Evolutionary conservation across 768 basidiomycete genomes (phyloP), one percentile per base, ranked within the genome.

Genomic region (Lentinula detonsa): DNA sequence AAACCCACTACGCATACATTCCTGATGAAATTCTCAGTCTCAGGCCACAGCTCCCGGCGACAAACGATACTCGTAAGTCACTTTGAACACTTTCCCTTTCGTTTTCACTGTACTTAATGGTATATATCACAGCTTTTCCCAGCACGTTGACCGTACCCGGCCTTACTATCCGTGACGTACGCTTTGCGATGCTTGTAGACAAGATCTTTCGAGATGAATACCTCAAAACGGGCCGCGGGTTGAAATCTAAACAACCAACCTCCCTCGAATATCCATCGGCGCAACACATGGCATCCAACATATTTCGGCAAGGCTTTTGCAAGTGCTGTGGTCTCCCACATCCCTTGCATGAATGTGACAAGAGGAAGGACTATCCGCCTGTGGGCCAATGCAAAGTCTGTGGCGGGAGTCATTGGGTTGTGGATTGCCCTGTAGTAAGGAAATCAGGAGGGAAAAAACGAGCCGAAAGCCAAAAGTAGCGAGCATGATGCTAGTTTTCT

Each of bases 181-280:
- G 54, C 21, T 55, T 55, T n/a, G 54, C 54, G 16, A 55, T 55
- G 54, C 39, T 55, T 6, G 39, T 55, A 15, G 54, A 55, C 37
- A 11, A 55, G 5, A 28, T 55, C 4, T 55, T 55, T 21, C 10
- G 23, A n/a, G 15, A 40, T 15, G 54, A 55, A 13, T 55, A 37
- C 23, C n/a, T 55, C 16, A 37, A 37, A 42, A 18, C 34, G 8
- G 54, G 54, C 18, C 18, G 11, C 13, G 54, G 54, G n/a, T 6
- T 55, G 6, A 9, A 39, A 21, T 31, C 54, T 10, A 23, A 5
- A 21, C 34, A 15, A 9, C 31, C 34, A 23, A 13, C n/a, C n/a
- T 33, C 15, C 4, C 34, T 16, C 9, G 33, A 5, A n/a, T 53
- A 53, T 53, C 52, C 54, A 9, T 42, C 54, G 4, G 37, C 54